Evolutionary conservation across 129 eudicot species (phyloP), one percentile per base, ranked within the genome.

Genomic region (Apium graveolens): DNA sequence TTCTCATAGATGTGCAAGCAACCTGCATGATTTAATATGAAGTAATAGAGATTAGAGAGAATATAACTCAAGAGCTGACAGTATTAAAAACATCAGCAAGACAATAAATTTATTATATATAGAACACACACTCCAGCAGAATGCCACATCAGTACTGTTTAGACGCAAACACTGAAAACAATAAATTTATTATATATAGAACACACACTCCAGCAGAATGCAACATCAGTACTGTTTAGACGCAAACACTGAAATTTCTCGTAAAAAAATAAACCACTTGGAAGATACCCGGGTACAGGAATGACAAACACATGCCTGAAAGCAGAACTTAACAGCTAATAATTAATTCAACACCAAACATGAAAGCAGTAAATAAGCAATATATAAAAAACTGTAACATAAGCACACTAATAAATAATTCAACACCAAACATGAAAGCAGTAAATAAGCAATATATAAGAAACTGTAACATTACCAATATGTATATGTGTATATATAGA

Each of bases 1-100:
- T 87, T 81, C 78, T 83, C 77, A 77, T 84, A 70, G 96, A 96
- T 78, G 97, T 82, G 82, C 97, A 96, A 20, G 95, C 97, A 79
- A 96, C 85, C 98, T 91, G 88, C 76, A 81, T 16, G 14, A 43
- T 35, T 38, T 49, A 35, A 72, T 71, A 31, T 24, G 42, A 0
- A n/a, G 43, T 43, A 35, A 72, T 24, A 5, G 11, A 71, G 37
- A 35, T 41, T 24, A 5, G 11, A 71, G 37, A 45, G 32, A 5
- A 37, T 34, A 11, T 4, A 68, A 68, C 18, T 32, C 26, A 43
- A 65, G 18, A 43, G 55, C 21, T 60, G 20, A 11, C n/a, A 41
- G 17, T 11, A 42, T 26, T n/a, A 24, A 11, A 62, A 42, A 38
- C 55, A 39, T 20, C 45, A 66, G 72, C 0, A 31, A 31, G 72